A percentile compares a stretch with the other conserved stretches of the same genome.
phyloP scores from a whole-genome alignment of 345 rosid genomes.

The Aquilaria yunnanensis region DNA sequence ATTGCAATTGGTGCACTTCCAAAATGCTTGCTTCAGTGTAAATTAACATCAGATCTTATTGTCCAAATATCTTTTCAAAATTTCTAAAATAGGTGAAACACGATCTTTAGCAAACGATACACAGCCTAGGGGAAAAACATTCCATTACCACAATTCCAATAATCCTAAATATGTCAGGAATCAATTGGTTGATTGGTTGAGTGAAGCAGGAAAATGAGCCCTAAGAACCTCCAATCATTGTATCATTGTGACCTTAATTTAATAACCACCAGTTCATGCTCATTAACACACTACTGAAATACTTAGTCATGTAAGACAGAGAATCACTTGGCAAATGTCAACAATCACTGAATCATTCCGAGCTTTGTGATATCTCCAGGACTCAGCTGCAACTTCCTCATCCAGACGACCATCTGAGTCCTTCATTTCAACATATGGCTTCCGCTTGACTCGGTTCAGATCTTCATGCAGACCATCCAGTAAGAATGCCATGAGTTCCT shows the following conservation, averaged over 20 bases:
- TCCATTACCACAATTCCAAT: too few species aligned
- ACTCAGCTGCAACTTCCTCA: slow-evolving; percentile 81
- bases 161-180: neutral
- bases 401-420: slow-evolving; percentile 77
- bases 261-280: neutral
- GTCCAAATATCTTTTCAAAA: too few species aligned
- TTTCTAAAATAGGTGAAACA: too few species aligned
- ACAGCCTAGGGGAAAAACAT: too few species aligned
- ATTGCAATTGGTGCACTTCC: too few species aligned
- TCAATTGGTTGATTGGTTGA: neutral
- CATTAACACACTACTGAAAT: neutral
- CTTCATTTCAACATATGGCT: slow-evolving; percentile 85
- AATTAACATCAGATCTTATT: too few species aligned
- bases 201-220: too few species aligned
- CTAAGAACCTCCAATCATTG: too few species aligned
- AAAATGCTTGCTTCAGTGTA: too few species aligned
- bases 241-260: neutral
- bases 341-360: slow-evolving; percentile 96
- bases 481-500: slow-evolving; percentile 93
- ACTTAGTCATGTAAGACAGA: slow-evolving; percentile 10
- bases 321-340: slow-evolving; percentile 80
- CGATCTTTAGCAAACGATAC: too few species aligned
- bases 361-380: slow-evolving; percentile 89
- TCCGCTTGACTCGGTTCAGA: slow-evolving; percentile 78
- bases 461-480: slow-evolving; percentile 97